These are phyloP conservation scores for Yamadazyma kitorensis DNA, from an alignment of 805 yeast species.

Conservation along the genomic window DNA sequence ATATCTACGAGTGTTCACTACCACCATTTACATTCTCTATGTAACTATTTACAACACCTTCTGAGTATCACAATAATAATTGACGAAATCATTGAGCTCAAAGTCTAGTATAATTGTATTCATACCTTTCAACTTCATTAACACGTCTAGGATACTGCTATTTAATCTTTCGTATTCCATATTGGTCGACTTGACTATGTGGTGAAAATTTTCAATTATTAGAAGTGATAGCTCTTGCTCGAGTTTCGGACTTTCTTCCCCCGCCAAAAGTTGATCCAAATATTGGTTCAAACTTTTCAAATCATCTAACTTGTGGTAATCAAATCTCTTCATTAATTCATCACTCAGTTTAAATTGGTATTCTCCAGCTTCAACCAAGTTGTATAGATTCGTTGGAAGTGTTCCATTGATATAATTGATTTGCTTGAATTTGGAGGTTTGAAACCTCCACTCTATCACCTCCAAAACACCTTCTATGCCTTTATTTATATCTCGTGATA, in stretches of 20 bases:
- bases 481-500: constrained; percentile 1
- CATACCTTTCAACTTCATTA: constrained; percentile 9
- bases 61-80: constrained; percentile 4
- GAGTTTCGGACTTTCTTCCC: too few relatives aligned
- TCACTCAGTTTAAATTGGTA: constrained; percentile 5
- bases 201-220: constrained; percentile 12
- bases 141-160: constrained; percentile 9
- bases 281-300: constrained; percentile 7
- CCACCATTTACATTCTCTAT: not conserved
- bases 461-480: constrained; percentile 6
- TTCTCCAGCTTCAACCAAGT: constrained; percentile 5
- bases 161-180: constrained; percentile 9
- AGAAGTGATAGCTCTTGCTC: not conserved
- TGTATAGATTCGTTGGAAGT: constrained; percentile 11
- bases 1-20: not conserved
- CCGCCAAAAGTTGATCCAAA: not conserved
- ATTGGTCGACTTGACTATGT: constrained; percentile 8
- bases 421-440: constrained; percentile 1
- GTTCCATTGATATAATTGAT: constrained; percentile 13
- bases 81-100: constrained; percentile 6
- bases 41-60: not conserved
- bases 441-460: too few relatives aligned
- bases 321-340: constrained; percentile 12
- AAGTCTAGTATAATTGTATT: constrained; percentile 7
- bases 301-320: constrained; percentile 10